Conservation (phyloP, 2,329 filamentous ascomycete genomes). For the Torrubiellomyces zombiae region DNA sequence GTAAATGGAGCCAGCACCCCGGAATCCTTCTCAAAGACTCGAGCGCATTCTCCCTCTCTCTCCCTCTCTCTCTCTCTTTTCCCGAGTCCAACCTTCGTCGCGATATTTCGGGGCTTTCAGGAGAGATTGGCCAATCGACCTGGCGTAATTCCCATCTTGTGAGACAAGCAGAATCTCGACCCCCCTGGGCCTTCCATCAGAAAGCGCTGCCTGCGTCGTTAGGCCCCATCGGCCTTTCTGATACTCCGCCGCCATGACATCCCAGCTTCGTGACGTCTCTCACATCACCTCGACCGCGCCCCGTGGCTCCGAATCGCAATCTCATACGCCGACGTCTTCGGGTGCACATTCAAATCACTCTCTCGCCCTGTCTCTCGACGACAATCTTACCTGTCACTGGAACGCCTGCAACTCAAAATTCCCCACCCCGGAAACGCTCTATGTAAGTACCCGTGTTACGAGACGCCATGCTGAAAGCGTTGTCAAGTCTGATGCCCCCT, state of each 20-base stretch:
- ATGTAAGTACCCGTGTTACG: constrained; percentile 26
- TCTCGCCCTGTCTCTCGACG: constrained; percentile 25
- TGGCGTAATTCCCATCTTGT: too few relatives aligned
- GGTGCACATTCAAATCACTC: constrained; percentile 29
- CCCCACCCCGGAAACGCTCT: constrained; percentile 38
- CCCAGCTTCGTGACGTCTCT: constrained; percentile 12
- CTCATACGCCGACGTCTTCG: constrained; percentile 34
- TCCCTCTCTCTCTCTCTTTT: constrained; percentile 2
- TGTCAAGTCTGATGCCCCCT: not conserved
- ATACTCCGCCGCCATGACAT: constrained; percentile 15
- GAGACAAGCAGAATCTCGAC: too few relatives aligned
- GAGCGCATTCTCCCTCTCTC: constrained; percentile 1
- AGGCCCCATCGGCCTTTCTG: constrained; percentile 6
- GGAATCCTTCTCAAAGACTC: constrained; percentile 3
- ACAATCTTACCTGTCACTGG: constrained; percentile 46
- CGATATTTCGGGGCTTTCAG: too few relatives aligned
- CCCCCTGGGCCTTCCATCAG: not conserved
- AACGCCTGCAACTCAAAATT: constrained; percentile 42
- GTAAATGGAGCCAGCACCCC: constrained; percentile 20
- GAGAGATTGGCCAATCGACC: too few relatives aligned
- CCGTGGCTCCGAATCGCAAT: constrained; percentile 30
- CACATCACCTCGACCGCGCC: constrained; percentile 7
- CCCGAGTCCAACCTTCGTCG: too few relatives aligned
- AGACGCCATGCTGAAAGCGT: not conserved
- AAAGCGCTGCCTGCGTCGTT: too few relatives aligned